Conservation (phyloP, 768 basidiomycete genomes). For the Guyanaporus albipodus region DNA sequence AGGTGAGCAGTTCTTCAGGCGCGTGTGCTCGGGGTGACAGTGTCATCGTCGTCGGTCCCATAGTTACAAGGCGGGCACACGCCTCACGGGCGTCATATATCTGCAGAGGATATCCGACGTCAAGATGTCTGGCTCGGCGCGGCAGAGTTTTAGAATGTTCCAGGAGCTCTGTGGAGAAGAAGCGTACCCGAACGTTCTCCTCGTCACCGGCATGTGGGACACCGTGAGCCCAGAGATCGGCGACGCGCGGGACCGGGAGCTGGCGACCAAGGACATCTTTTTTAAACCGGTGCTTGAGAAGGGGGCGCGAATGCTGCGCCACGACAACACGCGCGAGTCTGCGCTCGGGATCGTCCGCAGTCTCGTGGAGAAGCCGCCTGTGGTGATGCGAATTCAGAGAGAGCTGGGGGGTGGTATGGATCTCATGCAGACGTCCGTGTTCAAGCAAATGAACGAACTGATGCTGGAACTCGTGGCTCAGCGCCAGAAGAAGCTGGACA, state of each 20-base stretch:
- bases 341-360: slow-evolving; percentile 41
- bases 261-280: slow-evolving; percentile 40
- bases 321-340: slow-evolving; percentile 40
- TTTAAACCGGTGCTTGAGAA: slow-evolving; percentile 48
- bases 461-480: slow-evolving; percentile 41
- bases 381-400: slow-evolving; percentile 48
- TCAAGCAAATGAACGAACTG: slow-evolving; percentile 48
- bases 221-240: slow-evolving; percentile 33
- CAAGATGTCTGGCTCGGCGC: slow-evolving; percentile 44
- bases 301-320: slow-evolving; percentile 42
- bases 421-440: slow-evolving; percentile 50
- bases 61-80: slow-evolving; percentile 26
- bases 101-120: slow-evolving; percentile 50
- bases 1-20: slow-evolving; percentile 12
- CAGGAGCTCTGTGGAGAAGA: slow-evolving; percentile 48
- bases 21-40: background rate
- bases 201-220: slow-evolving; percentile 54
- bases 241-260: slow-evolving; percentile 39
- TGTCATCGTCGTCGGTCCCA: background rate
- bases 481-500: slow-evolving; percentile 42
- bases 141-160: slow-evolving; percentile 47
- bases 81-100: slow-evolving; percentile 46
- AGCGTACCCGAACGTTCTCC: slow-evolving; percentile 42
- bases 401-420: slow-evolving; percentile 46
- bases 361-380: slow-evolving; percentile 36